Conservation (phyloP, 768 basidiomycete species). For the Boletellus sp. region DNA sequence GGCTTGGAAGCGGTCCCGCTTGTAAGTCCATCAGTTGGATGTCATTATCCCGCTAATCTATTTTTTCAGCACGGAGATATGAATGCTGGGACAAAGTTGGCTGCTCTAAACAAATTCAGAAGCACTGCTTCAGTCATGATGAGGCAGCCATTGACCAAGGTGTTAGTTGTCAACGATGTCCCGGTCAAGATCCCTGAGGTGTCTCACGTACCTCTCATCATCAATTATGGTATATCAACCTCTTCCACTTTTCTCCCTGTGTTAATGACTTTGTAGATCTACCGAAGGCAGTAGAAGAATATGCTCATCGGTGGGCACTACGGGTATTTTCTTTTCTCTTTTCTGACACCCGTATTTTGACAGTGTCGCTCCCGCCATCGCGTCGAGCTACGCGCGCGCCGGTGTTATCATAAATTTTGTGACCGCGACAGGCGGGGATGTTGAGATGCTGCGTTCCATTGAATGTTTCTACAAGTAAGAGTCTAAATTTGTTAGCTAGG, state of each 20-base stretch:
- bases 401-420: conserved; percentile 96
- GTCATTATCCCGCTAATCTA: conserved; percentile 9
- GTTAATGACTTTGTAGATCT: conserved; percentile 51
- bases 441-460: conserved; percentile 97
- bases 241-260: neutral
- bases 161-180: conserved; percentile 91
- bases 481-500: conserved; percentile 6
- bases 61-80: conserved; percentile 81
- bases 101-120: conserved; percentile 83
- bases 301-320: conserved; percentile 78
- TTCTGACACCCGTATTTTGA: conserved; percentile 7
- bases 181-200: conserved; percentile 89
- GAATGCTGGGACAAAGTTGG: conserved; percentile 76
- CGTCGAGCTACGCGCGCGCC: conserved; percentile 77
- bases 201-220: conserved; percentile 84
- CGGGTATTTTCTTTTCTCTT: neutral
- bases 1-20: conserved; percentile 86
- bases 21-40: conserved; percentile 45
- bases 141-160: conserved; percentile 64
- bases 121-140: conserved; percentile 50
- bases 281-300: conserved; percentile 95
- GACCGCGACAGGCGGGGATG: conserved; percentile 95
- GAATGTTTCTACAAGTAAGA: conserved; percentile 96
- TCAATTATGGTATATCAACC: conserved; percentile 77
- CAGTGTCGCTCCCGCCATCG: conserved; percentile 84